Conservation (phyloP, 2,329 filamentous ascomycete species). For the Didymellaceae sp. region DNA sequence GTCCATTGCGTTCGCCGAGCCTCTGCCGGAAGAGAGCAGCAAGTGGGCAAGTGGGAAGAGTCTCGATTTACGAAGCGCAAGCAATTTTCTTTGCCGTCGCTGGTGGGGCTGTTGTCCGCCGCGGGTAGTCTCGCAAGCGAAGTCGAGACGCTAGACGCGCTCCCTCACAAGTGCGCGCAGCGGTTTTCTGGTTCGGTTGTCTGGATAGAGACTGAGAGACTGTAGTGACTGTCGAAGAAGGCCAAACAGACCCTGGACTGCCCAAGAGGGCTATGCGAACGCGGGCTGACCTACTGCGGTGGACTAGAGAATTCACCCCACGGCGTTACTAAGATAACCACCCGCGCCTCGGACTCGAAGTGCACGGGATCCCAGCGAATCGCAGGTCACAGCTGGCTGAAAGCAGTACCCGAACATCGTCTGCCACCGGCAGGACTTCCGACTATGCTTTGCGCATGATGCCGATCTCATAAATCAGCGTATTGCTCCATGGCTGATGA, state of each 20-base stretch:
- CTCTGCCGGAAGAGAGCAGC: slow-evolving; percentile 21
- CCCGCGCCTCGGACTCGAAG: slow-evolving; percentile 4
- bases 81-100: slow-evolving; percentile 16
- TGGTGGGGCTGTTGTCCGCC: slow-evolving; percentile 17
- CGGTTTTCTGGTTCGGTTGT: background rate
- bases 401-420: background rate
- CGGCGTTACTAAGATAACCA: slow-evolving; percentile 23
- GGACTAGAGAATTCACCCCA: slow-evolving; percentile 19
- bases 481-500: background rate
- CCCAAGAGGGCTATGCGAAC: slow-evolving; percentile 16
- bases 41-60: slow-evolving; percentile 17
- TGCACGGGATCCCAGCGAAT: slow-evolving; percentile 1
- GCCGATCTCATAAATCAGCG: background rate
- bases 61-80: slow-evolving; percentile 16
- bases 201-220: background rate
- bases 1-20: slow-evolving; percentile 41
- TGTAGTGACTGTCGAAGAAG: slow-evolving; percentile 5
- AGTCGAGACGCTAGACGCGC: slow-evolving; percentile 15
- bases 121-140: slow-evolving; percentile 16
- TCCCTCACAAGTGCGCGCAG: slow-evolving; percentile 7
- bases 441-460: slow-evolving; percentile 4
- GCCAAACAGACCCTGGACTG: slow-evolving; percentile 6
- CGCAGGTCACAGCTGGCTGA: background rate
- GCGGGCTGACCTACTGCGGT: slow-evolving; percentile 13
- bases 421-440: background rate